Conservation (phyloP, 2,329 filamentous ascomycete genomes). For the Tetracladium maxilliforme region DNA sequence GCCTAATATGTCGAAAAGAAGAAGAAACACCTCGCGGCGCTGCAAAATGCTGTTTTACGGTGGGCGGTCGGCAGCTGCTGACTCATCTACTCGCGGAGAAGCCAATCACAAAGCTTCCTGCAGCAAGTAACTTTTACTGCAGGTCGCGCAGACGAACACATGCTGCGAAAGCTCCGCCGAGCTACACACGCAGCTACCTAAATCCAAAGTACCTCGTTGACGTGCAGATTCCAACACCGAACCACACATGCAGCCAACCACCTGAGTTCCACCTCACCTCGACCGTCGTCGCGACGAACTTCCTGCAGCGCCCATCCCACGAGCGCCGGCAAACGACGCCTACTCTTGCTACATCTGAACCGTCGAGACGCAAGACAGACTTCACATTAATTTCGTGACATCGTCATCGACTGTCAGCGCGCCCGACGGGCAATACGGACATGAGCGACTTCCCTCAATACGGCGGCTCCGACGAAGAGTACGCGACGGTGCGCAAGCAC, state of each 20-base stretch:
- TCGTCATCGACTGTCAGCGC: neutral
- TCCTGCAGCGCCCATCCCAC: constrained; percentile 1
- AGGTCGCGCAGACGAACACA: constrained; percentile 3
- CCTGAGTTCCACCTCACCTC: constrained; percentile 1
- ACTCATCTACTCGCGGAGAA: too few species aligned
- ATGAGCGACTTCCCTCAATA: constrained; percentile 68
- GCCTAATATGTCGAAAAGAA: constrained; percentile 27
- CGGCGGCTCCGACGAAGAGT: constrained; percentile 67
- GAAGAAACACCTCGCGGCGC: constrained; percentile 7
- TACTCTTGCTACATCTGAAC: neutral
- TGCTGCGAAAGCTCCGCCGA: constrained; percentile 1
- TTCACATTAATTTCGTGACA: neutral
- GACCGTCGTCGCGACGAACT: constrained; percentile 1
- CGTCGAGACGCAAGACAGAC: constrained; percentile 1
- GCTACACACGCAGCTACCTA: constrained; percentile 2
- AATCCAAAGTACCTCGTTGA: neutral
- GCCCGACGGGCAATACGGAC: constrained; percentile 1
- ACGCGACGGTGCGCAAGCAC: constrained; percentile 66
- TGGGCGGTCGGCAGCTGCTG: too few species aligned
- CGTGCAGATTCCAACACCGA: too few species aligned
- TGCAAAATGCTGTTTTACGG: constrained; percentile 1
- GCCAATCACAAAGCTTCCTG: too few species aligned
- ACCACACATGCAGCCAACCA: neutral
- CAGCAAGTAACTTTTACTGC: too few species aligned
- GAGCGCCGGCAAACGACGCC: constrained; percentile 1